A percentile compares a stretch with the other conserved stretches of the same genome.
Conservation (phyloP, 768 basidiomycete genomes). For the Mrakia frigida region DNA sequence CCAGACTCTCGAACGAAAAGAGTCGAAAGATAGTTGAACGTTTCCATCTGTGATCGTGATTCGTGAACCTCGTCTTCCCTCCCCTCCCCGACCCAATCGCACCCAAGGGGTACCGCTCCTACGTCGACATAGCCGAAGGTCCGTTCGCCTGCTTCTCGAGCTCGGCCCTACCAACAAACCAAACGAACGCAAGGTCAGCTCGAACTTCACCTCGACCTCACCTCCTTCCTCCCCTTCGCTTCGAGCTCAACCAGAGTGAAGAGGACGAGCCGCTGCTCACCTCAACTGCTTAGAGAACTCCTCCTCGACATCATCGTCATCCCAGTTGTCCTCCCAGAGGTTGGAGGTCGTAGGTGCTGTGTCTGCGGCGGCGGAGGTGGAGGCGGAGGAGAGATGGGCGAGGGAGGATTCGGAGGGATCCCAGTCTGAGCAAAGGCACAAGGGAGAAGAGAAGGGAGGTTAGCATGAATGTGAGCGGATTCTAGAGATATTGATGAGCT, state of each 20-base stretch:
- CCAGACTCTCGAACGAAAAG: too few relatives aligned
- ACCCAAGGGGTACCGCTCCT: background rate
- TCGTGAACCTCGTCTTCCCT: background rate
- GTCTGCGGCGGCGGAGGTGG: constrained; percentile 61
- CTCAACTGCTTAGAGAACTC: constrained; percentile 93
- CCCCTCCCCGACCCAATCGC: background rate
- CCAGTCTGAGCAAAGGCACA: constrained; percentile 30
- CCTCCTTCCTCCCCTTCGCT: background rate
- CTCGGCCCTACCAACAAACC: constrained; percentile 12
- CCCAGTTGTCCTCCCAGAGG: constrained; percentile 99
- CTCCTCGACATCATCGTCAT: constrained; percentile 97
- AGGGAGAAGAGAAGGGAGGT: background rate
- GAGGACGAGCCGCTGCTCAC: constrained; percentile 51
- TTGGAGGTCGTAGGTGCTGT: constrained; percentile 77
- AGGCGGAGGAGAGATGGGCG: constrained; percentile 46
- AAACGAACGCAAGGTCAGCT: background rate
- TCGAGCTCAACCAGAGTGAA: background rate
- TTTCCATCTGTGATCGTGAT: constrained; percentile 4
- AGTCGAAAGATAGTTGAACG: too few relatives aligned
- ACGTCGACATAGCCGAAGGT: constrained; percentile 31
- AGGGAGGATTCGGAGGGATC: constrained; percentile 33
- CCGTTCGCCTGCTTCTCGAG: constrained; percentile 31
- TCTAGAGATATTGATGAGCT: background rate
- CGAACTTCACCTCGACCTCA: too few relatives aligned
- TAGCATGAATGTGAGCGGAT: background rate